Evolutionary conservation across 1,284 basidiomycete species (phyloP).

Genomic region (Marasmius tenuissimus): DNA sequence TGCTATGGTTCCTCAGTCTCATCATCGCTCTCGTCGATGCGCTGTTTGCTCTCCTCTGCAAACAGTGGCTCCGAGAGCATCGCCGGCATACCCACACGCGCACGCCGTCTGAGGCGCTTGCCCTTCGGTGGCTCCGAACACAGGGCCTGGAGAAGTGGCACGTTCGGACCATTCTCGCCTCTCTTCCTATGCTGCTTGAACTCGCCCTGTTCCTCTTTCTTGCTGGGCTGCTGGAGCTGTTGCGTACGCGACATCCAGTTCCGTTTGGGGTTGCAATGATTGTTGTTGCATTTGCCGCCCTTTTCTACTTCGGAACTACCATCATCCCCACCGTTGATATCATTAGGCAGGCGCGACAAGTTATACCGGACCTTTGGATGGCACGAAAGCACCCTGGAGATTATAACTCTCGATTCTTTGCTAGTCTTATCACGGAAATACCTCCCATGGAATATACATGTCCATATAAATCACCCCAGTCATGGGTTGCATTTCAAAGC

Average conservation of each 20-base stretch:
- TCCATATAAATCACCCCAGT: neutral
- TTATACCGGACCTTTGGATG: too few relatives aligned
- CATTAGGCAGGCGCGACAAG: neutral
- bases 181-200: neutral
- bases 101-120: too few relatives aligned
- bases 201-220: slow-evolving; percentile 1
- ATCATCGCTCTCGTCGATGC: too few relatives aligned
- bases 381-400: too few relatives aligned
- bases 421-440: neutral
- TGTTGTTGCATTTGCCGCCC: neutral
- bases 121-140: too few relatives aligned
- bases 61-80: too few relatives aligned
- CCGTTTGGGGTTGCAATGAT: neutral
- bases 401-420: too few relatives aligned
- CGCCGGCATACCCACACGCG: too few relatives aligned
- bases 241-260: neutral
- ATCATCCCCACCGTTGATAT: neutral
- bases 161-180: neutral
- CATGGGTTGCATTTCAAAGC: neutral
- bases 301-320: neutral
- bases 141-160: neutral
- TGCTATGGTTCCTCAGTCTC: too few relatives aligned
- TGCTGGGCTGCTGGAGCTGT: neutral
- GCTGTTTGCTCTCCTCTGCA: too few relatives aligned
- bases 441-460: neutral